These are phyloP conservation scores for Suillus luteus DNA, from an alignment of 768 basidiomycete species.

Conservation along the genomic window DNA sequence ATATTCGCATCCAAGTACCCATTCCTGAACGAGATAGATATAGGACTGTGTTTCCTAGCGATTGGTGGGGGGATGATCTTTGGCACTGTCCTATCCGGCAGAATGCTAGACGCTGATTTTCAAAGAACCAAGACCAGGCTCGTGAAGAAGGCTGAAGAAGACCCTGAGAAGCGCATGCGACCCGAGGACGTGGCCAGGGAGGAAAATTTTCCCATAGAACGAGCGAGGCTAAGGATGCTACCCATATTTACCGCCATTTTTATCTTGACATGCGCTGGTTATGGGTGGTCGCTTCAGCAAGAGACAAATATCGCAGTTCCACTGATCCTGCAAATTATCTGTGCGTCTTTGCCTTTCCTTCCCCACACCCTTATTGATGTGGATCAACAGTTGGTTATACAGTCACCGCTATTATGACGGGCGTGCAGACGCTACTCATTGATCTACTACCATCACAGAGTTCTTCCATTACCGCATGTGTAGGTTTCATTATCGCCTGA, in stretches of 20 bases:
- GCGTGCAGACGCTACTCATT: slow-evolving; percentile 60
- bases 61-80: slow-evolving; percentile 72
- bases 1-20: slow-evolving; percentile 53
- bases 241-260: slow-evolving; percentile 45
- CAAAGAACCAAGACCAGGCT: slow-evolving; percentile 35
- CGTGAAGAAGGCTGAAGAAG: slow-evolving; percentile 14
- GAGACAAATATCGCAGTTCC: slow-evolving; percentile 53
- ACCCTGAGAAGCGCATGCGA: slow-evolving; percentile 24
- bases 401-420: slow-evolving; percentile 52
- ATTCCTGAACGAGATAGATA: slow-evolving; percentile 45
- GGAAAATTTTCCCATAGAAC: slow-evolving; percentile 60
- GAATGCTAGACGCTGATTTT: slow-evolving; percentile 69
- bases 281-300: slow-evolving; percentile 62
- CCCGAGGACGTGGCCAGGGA: slow-evolving; percentile 30
- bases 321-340: slow-evolving; percentile 47
- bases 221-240: slow-evolving; percentile 51
- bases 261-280: slow-evolving; percentile 45
- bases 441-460: slow-evolving; percentile 64
- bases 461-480: slow-evolving; percentile 72
- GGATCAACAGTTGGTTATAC: slow-evolving; percentile 49
- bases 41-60: slow-evolving; percentile 79
- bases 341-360: slow-evolving; percentile 24
- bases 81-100: slow-evolving; percentile 61
- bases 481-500: slow-evolving; percentile 36
- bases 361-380: background rate